Percentiles rank a stretch among this genome's conserved stretches.
These are phyloP conservation scores for Osmanthus fragrans DNA, from an alignment of 257 asterid species.

Conservation along the genomic window DNA sequence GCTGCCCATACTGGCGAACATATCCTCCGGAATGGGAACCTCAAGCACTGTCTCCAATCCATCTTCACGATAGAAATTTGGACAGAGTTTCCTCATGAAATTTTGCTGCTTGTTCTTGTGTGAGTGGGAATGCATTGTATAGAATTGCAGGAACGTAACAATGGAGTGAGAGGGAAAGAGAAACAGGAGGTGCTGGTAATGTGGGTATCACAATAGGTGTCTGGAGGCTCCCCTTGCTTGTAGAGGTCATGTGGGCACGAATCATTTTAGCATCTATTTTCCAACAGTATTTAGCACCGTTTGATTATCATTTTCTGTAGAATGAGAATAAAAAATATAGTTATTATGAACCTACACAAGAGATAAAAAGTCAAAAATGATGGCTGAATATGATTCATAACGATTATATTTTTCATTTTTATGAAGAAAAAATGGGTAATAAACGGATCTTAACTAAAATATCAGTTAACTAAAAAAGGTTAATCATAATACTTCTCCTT, in stretches of 20 bases:
- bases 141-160: neutral
- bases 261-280: neutral
- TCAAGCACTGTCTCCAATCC: slow-evolving; percentile 83
- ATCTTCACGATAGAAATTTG: slow-evolving; percentile 80
- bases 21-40: slow-evolving; percentile 94
- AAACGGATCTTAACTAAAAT: too few species aligned
- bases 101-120: slow-evolving; percentile 29
- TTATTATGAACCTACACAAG: too few species aligned
- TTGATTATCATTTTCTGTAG: too few species aligned
- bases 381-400: too few species aligned
- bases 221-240: slow-evolving; percentile 31
- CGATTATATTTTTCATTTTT: too few species aligned
- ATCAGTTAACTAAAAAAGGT: too few species aligned
- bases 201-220: neutral
- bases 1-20: slow-evolving; percentile 70
- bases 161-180: neutral
- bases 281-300: too few species aligned
- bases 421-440: too few species aligned
- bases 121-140: slow-evolving; percentile 18
- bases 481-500: too few species aligned
- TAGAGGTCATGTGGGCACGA: slow-evolving; percentile 32
- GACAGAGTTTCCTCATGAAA: slow-evolving; percentile 79
- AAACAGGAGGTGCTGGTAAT: neutral
- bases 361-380: too few species aligned
- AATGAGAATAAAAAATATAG: too few species aligned